Conservation (phyloP, 768 basidiomycete genomes). For the Leccinum disarticulatum region DNA sequence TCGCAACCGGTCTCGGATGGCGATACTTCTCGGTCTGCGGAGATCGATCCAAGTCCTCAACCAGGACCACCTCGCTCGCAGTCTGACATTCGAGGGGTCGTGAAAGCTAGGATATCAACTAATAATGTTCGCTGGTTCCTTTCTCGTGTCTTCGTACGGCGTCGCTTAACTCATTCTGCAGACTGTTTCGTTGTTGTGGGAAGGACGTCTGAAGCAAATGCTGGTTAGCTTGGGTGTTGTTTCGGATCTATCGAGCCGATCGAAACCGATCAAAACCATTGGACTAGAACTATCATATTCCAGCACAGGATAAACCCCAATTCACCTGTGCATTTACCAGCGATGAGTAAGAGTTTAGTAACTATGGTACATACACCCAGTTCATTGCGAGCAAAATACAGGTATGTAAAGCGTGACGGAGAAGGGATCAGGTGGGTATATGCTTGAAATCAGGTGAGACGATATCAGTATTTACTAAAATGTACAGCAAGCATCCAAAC, state of each 20-base stretch:
- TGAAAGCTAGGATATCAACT: slow-evolving; percentile 88
- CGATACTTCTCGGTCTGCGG: slow-evolving; percentile 1
- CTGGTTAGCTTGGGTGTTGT: slow-evolving; percentile 87
- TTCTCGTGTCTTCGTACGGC: background rate
- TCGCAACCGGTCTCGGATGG: slow-evolving; percentile 25
- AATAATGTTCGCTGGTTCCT: slow-evolving; percentile 62
- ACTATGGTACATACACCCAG: slow-evolving; percentile 24
- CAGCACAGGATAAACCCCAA: slow-evolving; percentile 48
- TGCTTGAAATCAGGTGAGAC: slow-evolving; percentile 15
- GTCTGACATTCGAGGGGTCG: slow-evolving; percentile 67
- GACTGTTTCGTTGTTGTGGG: slow-evolving; percentile 93
- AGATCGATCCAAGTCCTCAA: slow-evolving; percentile 10
- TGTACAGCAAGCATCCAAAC: slow-evolving; percentile 13
- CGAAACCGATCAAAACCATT: slow-evolving; percentile 84
- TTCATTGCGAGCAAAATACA: slow-evolving; percentile 19
- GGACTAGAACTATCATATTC: slow-evolving; percentile 96
- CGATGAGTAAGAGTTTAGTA: slow-evolving; percentile 17
- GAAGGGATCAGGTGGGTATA: slow-evolving; percentile 20
- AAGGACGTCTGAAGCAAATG: slow-evolving; percentile 87
- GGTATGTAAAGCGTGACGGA: slow-evolving; percentile 10
- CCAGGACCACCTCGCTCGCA: slow-evolving; percentile 7
- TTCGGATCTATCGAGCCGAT: slow-evolving; percentile 83
- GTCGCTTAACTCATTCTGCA: slow-evolving; percentile 29
- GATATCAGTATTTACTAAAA: slow-evolving; percentile 15
- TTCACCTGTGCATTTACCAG: slow-evolving; percentile 1